Base-by-base conservation (phyloP, 1,139 yeast species). In the Debaryomycetaceae sp. region DNA sequence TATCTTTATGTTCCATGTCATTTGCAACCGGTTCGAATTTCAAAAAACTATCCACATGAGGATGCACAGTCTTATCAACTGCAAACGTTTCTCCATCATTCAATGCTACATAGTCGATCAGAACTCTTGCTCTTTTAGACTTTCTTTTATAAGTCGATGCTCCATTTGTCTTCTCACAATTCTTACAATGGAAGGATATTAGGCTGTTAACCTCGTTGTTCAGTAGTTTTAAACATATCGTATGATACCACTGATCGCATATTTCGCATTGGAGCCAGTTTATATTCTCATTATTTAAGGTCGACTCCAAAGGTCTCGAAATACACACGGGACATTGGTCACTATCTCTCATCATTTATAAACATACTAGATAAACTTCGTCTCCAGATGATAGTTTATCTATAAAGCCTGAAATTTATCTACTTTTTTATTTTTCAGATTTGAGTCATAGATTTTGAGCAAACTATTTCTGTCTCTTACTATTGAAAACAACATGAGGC, bases 41-140 rank as follows among this genome's bases (percentile, higher is more conserved):
- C 28, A 58, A 48, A 42, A 78, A 71, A 16, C 53, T 43, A 7
- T 57, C 59, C 8, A 79, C 75, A 57, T 85, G 89, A 5, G 87
- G 87, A 55, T 84, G 91, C 32, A 67, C 61, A 37, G 78, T 65
- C 45, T 79, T 71, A 43, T 78, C 76, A 24, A 81, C 73, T n/a
- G 81, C 75, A 52, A 66, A 72, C 5, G 74, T 67, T 30, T 82
- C 86, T 1, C 96, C 95, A 38, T 81, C 84, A 54, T 89, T 79
- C 50, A 89, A 63, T 0, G 96, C 95, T 7, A 79, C 81, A 55
- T 89, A 89, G 57, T 89, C 95, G 33, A 88, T 75, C 37, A 70
- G 68, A 7, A 70, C 62, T 34, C 68, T 65, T 11, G 74, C 62
- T 31, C 95, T 67, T 22, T 76, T 72, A 46, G 86, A 84, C 16